Evolutionary conservation across 345 rosid species (phyloP), one percentile per base, ranked within the genome.

Genomic region (Geranium brycei): DNA sequence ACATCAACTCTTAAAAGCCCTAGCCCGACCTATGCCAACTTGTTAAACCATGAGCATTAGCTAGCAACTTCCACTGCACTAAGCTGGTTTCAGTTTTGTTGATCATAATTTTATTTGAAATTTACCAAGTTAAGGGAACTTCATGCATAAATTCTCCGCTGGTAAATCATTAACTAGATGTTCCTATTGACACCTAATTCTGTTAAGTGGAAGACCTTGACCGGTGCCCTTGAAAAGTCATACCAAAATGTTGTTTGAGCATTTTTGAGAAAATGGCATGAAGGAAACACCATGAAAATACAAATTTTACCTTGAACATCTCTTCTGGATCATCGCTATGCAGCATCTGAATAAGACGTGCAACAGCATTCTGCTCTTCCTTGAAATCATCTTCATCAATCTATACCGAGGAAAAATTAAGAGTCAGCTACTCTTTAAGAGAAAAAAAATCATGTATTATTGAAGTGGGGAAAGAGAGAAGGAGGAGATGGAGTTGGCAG

Each of bases 301-400:
- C 28, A 13, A 47, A 47, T 13, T 2, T 16, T 16, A 93, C 99
- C 99, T 93, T 88, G 66, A 82, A 91, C 99, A 93, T 88, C 82
- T 93, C 97, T 73, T 90, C 99, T 19, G 80, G 79, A 66, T 91
- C 95, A 67, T 93, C 96, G 78, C 78, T 86, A 70, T 81, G 76
- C 65, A 91, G 72, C 96, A 91, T 83, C 81, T 91, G 96, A 78
- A 87, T 88, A 62, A 93, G 92, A 62, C 96, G 92, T 17, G 96
- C 92, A 68, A 93, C 97, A 67, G 99, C 87, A 81, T 85, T 91
- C 77, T 93, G 99, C 81, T 91, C 97, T 79, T 87, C 97, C 77
- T 82, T 87, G 71, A 90, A 93, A 77, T 93, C 97, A 67, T 93
- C 96, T 81, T 88, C 91, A 77, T 90, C 97, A 69, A 87, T 73